phyloP scores from a whole-genome alignment of 495 filamentous ascomycete genomes.

The Hypoxylon lenormandii region DNA sequence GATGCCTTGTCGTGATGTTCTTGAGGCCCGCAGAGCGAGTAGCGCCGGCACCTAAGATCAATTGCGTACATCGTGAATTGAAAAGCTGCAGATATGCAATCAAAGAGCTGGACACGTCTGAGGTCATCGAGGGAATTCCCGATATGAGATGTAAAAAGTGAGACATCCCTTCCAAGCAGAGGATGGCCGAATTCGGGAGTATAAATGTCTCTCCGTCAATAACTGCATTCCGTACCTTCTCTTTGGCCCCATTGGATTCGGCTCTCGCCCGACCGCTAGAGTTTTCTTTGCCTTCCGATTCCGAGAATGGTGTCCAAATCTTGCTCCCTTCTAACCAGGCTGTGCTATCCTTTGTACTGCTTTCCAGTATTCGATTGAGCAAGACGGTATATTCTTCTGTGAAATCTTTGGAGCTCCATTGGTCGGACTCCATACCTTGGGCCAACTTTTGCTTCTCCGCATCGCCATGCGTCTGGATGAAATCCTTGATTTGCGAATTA shows the following conservation, averaged over 20 bases:
- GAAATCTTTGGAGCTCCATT: constrained; percentile 91
- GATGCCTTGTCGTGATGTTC: constrained; percentile 95
- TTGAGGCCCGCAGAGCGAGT: constrained; percentile 90
- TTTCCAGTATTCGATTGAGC: constrained; percentile 75
- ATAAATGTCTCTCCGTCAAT: constrained; percentile 89
- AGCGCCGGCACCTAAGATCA: constrained; percentile 94
- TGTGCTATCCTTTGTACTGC: constrained; percentile 82
- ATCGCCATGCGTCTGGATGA: constrained; percentile 80
- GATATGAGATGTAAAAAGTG: constrained; percentile 84
- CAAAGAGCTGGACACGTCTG: constrained; percentile 77
- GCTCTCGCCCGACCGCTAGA: constrained; percentile 49
- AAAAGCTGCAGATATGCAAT: constrained; percentile 81
- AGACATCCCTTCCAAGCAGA: constrained; percentile 82
- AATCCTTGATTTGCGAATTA: constrained; percentile 90
- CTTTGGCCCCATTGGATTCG: constrained; percentile 69
- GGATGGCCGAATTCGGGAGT: constrained; percentile 81
- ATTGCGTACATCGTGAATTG: constrained; percentile 91
- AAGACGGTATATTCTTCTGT: constrained; percentile 71
- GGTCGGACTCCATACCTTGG: constrained; percentile 86
- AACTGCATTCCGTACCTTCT: constrained; percentile 76
- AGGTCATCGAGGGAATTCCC: constrained; percentile 85
- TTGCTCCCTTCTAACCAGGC: constrained; percentile 77
- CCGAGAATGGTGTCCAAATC: constrained; percentile 72
- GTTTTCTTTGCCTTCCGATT: constrained; percentile 51
- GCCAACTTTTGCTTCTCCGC: constrained; percentile 81